phyloP scores from a whole-genome alignment of 805 yeast species.

The Metschnikowia hibisci region DNA sequence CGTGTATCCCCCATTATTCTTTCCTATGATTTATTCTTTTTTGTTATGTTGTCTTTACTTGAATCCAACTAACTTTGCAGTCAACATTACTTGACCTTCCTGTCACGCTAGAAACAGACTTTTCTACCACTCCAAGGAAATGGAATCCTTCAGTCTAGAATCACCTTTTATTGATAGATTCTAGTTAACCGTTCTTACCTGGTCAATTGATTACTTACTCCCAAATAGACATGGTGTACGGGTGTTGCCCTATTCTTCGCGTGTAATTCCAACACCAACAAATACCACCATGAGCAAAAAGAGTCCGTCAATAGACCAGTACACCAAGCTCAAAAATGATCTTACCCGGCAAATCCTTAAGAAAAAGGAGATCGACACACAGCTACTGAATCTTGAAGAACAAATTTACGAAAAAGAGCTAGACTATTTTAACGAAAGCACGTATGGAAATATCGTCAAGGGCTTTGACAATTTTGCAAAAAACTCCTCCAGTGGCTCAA shows the following conservation, averaged over 20 bases:
- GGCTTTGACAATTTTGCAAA: constrained; percentile 85
- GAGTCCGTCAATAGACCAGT: constrained; percentile 41
- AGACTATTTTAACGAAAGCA: constrained; percentile 67
- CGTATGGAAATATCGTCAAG: constrained; percentile 77
- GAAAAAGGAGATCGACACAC: constrained; percentile 63
- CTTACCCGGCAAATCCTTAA: constrained; percentile 59
- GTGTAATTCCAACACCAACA: background rate
- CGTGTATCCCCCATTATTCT: too few relatives aligned
- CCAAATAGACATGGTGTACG: background rate
- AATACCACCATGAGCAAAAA: constrained; percentile 15
- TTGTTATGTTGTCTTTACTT: too few relatives aligned
- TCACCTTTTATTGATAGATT: too few relatives aligned
- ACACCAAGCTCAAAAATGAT: constrained; percentile 62
- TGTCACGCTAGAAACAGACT: too few relatives aligned
- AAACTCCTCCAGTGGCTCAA: constrained; percentile 29
- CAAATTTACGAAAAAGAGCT: constrained; percentile 75
- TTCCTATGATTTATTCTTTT: too few relatives aligned
- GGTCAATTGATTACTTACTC: too few relatives aligned
- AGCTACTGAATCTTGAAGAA: constrained; percentile 65
- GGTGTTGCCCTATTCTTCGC: background rate
- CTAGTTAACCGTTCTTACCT: too few relatives aligned
- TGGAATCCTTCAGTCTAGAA: too few relatives aligned
- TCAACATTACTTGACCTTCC: too few relatives aligned
- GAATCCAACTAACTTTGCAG: too few relatives aligned
- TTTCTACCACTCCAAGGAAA: too few relatives aligned